Conservation (phyloP, 1,139 yeast genomes). For the Wickerhamomyces sp. region DNA sequence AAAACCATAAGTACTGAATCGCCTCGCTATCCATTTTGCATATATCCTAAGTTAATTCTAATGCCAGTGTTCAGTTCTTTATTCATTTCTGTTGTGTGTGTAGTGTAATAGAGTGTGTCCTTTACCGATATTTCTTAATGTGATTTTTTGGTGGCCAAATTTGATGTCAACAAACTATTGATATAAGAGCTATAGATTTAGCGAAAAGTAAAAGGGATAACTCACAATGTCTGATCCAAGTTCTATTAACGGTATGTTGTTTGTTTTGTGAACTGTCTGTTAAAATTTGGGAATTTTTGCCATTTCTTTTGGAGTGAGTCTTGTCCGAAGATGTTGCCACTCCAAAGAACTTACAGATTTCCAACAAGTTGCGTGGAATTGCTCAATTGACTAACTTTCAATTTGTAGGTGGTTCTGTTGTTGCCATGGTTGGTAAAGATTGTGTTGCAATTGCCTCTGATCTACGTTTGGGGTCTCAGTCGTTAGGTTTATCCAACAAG, state of each 20-base stretch:
- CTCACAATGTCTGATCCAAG: slow-evolving; percentile 48
- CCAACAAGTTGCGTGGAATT: too few relatives aligned
- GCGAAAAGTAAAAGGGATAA: not conserved
- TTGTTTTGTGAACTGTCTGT: not conserved
- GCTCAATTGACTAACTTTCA: slow-evolving; percentile 1
- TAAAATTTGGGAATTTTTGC: slow-evolving; percentile 3
- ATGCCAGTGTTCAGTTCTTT: not conserved
- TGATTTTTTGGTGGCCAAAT: slow-evolving; percentile 1
- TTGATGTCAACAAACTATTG: not conserved
- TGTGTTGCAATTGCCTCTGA: slow-evolving; percentile 98
- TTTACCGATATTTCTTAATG: not conserved
- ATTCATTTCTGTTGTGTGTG: not conserved
- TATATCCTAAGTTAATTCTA: not conserved
- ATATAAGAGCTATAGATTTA: not conserved
- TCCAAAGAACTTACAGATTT: too few relatives aligned
- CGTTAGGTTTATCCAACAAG: slow-evolving; percentile 85
- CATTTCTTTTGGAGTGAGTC: not conserved
- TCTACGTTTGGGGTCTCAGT: slow-evolving; percentile 88
- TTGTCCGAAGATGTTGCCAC: not conserved
- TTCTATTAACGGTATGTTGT: slow-evolving; percentile 41
- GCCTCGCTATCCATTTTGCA: too few relatives aligned
- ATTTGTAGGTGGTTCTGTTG: slow-evolving; percentile 79
- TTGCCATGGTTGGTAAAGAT: slow-evolving; percentile 98
- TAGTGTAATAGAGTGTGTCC: not conserved
- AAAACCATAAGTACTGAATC: too few relatives aligned